These are phyloP conservation scores for Pseudevernia furfuracea DNA, from an alignment of 495 filamentous ascomycete species.

Conservation along the genomic window DNA sequence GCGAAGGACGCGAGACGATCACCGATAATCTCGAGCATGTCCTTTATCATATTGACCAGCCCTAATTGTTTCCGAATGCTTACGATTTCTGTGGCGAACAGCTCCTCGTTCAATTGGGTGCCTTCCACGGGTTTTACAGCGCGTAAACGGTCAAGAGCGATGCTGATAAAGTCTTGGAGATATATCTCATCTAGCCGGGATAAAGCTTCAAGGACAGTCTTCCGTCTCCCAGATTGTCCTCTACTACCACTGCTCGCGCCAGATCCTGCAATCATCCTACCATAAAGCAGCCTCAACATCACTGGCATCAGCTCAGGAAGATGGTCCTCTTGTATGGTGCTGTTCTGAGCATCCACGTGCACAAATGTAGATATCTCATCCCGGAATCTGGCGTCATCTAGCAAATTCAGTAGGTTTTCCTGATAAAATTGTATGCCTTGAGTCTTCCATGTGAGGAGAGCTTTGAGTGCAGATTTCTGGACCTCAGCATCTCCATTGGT, in stretches of 20 bases:
- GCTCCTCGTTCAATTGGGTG: constrained; percentile 39
- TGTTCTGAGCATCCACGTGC: constrained; percentile 60
- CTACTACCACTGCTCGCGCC: constrained; percentile 34
- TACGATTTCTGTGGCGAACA: constrained; percentile 47
- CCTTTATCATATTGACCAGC: constrained; percentile 79
- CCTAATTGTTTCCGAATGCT: constrained; percentile 74
- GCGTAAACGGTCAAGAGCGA: constrained; percentile 65
- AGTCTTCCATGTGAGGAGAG: constrained; percentile 81
- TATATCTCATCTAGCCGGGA: constrained; percentile 56
- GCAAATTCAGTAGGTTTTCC: constrained; percentile 76
- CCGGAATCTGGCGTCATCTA: constrained; percentile 86
- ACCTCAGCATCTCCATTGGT: constrained; percentile 83
- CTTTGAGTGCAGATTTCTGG: constrained; percentile 76
- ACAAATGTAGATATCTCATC: constrained; percentile 86
- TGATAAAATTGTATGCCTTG: constrained; percentile 67
- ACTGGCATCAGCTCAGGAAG: constrained; percentile 68
- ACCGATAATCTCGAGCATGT: constrained; percentile 77
- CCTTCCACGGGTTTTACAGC: constrained; percentile 49
- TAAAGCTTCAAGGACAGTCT: constrained; percentile 54
- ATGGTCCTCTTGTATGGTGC: constrained; percentile 65
- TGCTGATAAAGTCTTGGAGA: constrained; percentile 69
- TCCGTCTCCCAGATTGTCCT: constrained; percentile 58
- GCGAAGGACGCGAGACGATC: constrained; percentile 55
- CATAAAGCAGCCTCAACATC: constrained; percentile 80
- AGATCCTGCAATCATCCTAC: constrained; percentile 74